Base-by-base conservation (phyloP, 805 yeast genomes). In the Lachancea sp. region DNA sequence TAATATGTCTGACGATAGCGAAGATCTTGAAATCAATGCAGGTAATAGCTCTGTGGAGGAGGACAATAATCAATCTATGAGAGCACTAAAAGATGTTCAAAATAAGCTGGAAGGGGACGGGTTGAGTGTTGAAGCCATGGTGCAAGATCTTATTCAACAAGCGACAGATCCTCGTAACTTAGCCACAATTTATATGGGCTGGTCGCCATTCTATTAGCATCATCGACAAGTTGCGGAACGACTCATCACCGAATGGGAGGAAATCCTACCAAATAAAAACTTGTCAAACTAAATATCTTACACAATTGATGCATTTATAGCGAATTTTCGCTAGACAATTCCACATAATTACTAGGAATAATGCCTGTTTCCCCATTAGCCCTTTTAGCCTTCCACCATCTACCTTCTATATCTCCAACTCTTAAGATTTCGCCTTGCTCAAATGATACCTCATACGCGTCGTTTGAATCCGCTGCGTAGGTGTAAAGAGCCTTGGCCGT, bases 361-460 rank as follows among this genome's bases (percentile, higher is more conserved):
- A 90, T 90, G 50, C 97, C 98, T 32, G 87, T 83, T 60, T 88
- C 92, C 24, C 98, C 98, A 51, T 78, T 83, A 7, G 82, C 72
- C 56, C 89, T 77, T 61, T 83, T 78, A 29, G 96, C 97, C 65
- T 88, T 96, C 97, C 97, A 90, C 98, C 98, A 90, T 65, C 94
- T 80, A 34, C 97, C 97, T 49, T 84, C 84, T 42, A 87, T 86
- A 56, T 90, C 97, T 51, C 86, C 86, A 24, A 90, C 95, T 54
- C 81, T 87, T 61, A 90, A 72, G n/a, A 87, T 68, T 62, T 90
- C 97, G 41, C 92, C 96, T 61, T 89, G 87, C 48, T 73, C 78
- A 56, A 90, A 92, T 4, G 95, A 83, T 18, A 90, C 75, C 65
- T 90, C 98, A 56, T 89, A 88, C 47, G 83, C 87, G 61, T 90